Percentiles rank a stretch among this genome's conserved stretches.
phyloP scores from a whole-genome alignment of 2,329 filamentous ascomycete species.

The Leptodontidium sp. region DNA sequence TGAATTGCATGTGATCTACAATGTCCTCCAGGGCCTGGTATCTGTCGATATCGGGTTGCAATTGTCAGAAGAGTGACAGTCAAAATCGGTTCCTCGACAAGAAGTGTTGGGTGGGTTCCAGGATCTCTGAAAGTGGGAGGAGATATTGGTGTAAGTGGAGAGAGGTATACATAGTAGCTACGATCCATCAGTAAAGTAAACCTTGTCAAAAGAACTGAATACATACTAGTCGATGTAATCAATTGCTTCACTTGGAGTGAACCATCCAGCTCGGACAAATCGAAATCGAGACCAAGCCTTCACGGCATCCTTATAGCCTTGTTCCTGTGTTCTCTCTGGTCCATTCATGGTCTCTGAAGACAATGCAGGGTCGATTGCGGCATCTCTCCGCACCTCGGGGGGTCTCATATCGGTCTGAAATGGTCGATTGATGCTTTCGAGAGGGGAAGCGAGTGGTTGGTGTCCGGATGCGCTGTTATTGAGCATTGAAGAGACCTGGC shows the following conservation, averaged over 20 bases:
- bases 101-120: constrained; percentile 78
- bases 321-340: constrained; percentile 51
- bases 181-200: constrained; percentile 29
- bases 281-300: constrained; percentile 91
- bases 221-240: constrained; percentile 90
- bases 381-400: constrained; percentile 35
- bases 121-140: constrained; percentile 88
- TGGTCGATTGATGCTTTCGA: constrained; percentile 31
- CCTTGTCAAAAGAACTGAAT: not conserved
- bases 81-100: constrained; percentile 92
- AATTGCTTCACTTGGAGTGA: constrained; percentile 91
- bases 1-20: constrained; percentile 92
- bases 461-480: constrained; percentile 29
- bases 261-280: constrained; percentile 97
- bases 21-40: constrained; percentile 80
- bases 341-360: constrained; percentile 30
- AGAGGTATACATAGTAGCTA: constrained; percentile 90
- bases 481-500: constrained; percentile 41
- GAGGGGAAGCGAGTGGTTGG: constrained; percentile 34
- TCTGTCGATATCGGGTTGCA: constrained; percentile 83
- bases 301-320: constrained; percentile 73
- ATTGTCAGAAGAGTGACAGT: constrained; percentile 92
- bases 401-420: constrained; percentile 40
- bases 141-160: constrained; percentile 91
- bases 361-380: constrained; percentile 44